These are phyloP conservation scores for Magnusiomyces clavatus DNA, from an alignment of 1,139 yeast species.

Conservation along the genomic window DNA sequence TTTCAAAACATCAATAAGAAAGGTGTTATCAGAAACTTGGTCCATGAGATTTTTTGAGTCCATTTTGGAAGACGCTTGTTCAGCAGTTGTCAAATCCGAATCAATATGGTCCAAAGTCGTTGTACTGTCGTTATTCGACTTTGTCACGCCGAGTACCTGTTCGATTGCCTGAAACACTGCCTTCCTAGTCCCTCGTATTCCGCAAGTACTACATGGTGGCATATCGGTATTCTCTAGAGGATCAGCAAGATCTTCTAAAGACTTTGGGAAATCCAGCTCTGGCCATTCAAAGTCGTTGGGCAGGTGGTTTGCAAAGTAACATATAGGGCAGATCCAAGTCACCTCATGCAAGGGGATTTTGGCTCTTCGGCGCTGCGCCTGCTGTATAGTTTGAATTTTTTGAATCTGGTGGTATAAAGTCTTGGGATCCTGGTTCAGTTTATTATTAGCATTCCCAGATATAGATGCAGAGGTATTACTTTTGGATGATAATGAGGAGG, in stretches of 20 bases:
- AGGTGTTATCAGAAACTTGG: background rate
- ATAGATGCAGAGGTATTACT: background rate
- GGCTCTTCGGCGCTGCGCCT: slow-evolving; percentile 4
- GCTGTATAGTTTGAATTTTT: slow-evolving; percentile 9
- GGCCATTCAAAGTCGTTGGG: slow-evolving; percentile 24
- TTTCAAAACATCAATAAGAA: background rate
- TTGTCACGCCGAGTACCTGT: slow-evolving; percentile 7
- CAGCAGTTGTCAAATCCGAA: too few relatives aligned
- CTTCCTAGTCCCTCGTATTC: slow-evolving; percentile 45
- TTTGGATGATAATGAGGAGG: background rate
- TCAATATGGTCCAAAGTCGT: too few relatives aligned
- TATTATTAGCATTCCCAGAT: too few relatives aligned
- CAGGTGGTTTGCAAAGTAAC: slow-evolving; percentile 58
- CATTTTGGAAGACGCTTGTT: too few relatives aligned
- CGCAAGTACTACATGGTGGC: slow-evolving; percentile 72
- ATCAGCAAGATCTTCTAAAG: slow-evolving; percentile 11
- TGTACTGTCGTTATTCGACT: background rate
- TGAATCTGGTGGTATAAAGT: slow-evolving; percentile 2
- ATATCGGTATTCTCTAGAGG: slow-evolving; percentile 32
- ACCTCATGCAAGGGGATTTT: slow-evolving; percentile 11
- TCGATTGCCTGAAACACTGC: slow-evolving; percentile 28
- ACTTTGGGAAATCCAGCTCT: background rate
- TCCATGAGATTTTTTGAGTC: too few relatives aligned
- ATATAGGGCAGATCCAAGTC: slow-evolving; percentile 79
- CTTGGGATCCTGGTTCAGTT: too few relatives aligned